A percentile compares a stretch with the other conserved stretches of the same genome.
phyloP scores from a whole-genome alignment of 345 rosid species.

The Theobroma cacao region DNA sequence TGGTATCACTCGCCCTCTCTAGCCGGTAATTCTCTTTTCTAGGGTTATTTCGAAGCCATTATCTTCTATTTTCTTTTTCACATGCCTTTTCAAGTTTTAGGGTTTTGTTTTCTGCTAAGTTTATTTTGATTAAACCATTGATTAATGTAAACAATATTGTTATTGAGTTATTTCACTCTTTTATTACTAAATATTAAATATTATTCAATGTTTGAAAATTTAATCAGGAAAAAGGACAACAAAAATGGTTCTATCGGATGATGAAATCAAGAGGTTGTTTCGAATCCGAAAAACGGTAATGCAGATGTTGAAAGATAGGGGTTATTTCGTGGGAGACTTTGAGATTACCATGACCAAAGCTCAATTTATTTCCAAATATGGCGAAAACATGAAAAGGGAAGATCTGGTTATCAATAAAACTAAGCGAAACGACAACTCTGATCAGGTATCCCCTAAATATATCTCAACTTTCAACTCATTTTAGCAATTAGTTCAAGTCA shows the following conservation, averaged over 20 bases:
- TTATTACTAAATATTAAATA: background rate
- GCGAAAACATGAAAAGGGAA: constrained; percentile 84
- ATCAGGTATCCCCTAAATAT: constrained; percentile 45
- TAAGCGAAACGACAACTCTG: constrained; percentile 51
- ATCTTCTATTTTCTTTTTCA: background rate
- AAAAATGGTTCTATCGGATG: constrained; percentile 62
- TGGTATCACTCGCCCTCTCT: background rate
- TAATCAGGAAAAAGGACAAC: background rate
- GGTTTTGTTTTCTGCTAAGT: background rate
- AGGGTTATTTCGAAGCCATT: background rate
- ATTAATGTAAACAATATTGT: background rate
- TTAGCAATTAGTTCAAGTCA: background rate
- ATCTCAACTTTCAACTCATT: background rate
- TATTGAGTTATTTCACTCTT: background rate
- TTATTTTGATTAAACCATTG: background rate
- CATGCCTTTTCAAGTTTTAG: background rate
- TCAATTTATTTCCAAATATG: constrained; percentile 58
- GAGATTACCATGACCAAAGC: constrained; percentile 51
- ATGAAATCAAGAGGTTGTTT: constrained; percentile 58
- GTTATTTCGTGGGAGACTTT: constrained; percentile 61
- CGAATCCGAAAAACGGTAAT: constrained; percentile 68
- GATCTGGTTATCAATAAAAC: constrained; percentile 69
- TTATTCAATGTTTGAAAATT: background rate
- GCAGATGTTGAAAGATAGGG: constrained; percentile 82
- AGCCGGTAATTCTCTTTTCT: background rate